Base-by-base conservation (phyloP, 345 rosid species). In the Pugionium cornutum region DNA sequence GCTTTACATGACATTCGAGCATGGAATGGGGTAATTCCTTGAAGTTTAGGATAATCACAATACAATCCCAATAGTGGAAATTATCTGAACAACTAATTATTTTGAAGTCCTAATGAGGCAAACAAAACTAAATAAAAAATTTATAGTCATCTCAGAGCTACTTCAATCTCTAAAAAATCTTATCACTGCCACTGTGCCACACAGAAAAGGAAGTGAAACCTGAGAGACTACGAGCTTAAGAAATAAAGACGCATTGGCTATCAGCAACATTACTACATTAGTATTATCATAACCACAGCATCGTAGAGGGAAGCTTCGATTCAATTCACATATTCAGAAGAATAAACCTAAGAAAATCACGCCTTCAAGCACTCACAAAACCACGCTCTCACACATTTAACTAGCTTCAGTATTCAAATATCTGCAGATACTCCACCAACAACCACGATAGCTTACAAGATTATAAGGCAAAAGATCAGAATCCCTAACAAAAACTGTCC, bases 131-230 rank as follows among this genome's bases (percentile, higher is more conserved):
- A 46, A 27, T 0, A 34, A 9, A 43, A 35, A 59, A 44, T 29
- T 32, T 8, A 46, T 2, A 62, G 4, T 27, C 40, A 70, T 39
- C 47, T 51, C 25, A 43, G 31, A 69, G 59, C 49, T 5, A 11
- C 7, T 42, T 41, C 4, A 62, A 68, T 50, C 73, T 10, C 7
- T 25, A 70, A 47, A 11, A 47, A 30, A 8, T 54, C 10, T 9
- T 3, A 2, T 36, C 29, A 69, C 47, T 18, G 18, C 18, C 18
- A 18, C 18, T 18, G 18, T 69, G 37, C 26, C 31, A 50, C 7
- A 58, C 33, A 52, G 2, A 59, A 41, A 41, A 33, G 11, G 10
- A 50, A 37, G 3, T 33, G 44, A 40, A 59, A 48, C 29, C 30
- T 27, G 10, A 9, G 47, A 27, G 54, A 36, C 32, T n/a, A 26